Base-by-base conservation (phyloP, 345 rosid genomes). In the Sapria himalayana region DNA sequence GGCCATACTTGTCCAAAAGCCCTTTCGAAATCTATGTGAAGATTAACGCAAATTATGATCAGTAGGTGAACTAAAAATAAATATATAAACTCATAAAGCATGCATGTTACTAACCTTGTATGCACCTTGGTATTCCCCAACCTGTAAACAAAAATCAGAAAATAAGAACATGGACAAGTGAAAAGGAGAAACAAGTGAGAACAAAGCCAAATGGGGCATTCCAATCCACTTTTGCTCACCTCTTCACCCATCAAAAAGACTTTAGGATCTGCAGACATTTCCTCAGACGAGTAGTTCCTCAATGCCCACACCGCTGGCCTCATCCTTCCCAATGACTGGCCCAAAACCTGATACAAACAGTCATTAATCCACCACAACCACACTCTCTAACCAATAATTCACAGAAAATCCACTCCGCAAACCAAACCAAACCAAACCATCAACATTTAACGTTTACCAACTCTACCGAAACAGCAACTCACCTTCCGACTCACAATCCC, bases 111-210 rank as follows among this genome's bases (percentile, higher is more conserved):
- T 62, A 44, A 81, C 97, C 97, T 85, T 85, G 69, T 85, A 81
- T n/a, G 96, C 96, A 57, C 92, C 96, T 51, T 85, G 92, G 58
- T 86, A 86, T 68, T 86, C 94, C 39, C 97, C 94, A 47, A 86
- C 97, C 94, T 86, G 71, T 58, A 63, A n/a, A n/a, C 10, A 43
- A 16, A 37, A 42, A 45, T 25, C 6, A 48, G 21, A 29, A 17
- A 41, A 21, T 35, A 38, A n/a, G n/a, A 50, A 46, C n/a, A n/a
- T n/a, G n/a, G n/a, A 5, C 7, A 42, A n/a, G 23, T 18, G 19
- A 49, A 46, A 45, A 7, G 23, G 24, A 3, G 35, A 32, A 63
- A 37, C 15, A 19, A 12, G 7, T 19, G n/a, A n/a, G 12, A 29
- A 27, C 10, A 27, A 29, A 27, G 31, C 25, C 12, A 19, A 3